phyloP scores from a whole-genome alignment of 2,329 filamentous ascomycete genomes.

The Ophiosphaerella narmari region DNA sequence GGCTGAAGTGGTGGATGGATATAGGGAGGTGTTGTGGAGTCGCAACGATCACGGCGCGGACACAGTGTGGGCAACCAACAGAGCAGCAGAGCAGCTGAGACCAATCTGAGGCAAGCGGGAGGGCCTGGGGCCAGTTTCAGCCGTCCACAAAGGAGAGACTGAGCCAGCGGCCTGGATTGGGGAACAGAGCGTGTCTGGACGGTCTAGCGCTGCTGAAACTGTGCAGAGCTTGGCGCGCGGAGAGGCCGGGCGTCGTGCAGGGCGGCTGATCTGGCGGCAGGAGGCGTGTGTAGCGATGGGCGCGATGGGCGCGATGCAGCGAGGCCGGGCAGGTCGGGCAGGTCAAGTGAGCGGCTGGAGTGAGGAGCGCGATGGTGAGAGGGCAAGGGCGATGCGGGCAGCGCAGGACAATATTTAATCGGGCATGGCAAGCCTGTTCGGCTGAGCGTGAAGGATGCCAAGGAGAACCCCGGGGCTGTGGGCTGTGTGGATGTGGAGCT shows the following conservation, averaged over 20 bases:
- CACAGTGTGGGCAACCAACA: conserved; percentile 8
- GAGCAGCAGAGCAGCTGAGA: conserved; percentile 33
- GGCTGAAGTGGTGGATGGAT: conserved; percentile 34
- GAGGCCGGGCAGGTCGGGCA: no score
- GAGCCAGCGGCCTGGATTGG: conserved; percentile 21
- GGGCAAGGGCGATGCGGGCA: no score
- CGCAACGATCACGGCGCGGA: conserved; percentile 15
- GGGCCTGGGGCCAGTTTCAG: conserved; percentile 7
- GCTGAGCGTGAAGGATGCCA: conserved; percentile 5
- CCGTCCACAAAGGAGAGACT: conserved; percentile 13
- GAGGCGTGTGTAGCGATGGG: background rate
- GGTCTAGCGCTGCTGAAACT: conserved; percentile 29
- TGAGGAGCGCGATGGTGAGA: background rate
- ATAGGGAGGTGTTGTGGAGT: conserved; percentile 15
- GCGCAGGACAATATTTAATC: no score
- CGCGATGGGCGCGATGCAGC: background rate
- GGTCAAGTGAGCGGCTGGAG: conserved; percentile 7
- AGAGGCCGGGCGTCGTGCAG: conserved; percentile 21
- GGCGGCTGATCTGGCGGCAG: background rate
- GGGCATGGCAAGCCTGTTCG: background rate
- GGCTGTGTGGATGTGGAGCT: conserved; percentile 14
- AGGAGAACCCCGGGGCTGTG: conserved; percentile 7
- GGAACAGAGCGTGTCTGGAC: conserved; percentile 14
- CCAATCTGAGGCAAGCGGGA: conserved; percentile 27
- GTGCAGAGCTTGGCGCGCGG: conserved; percentile 28